A percentile compares a stretch with the other conserved stretches of the same genome.
phyloP scores from a whole-genome alignment of 2,329 filamentous ascomycete species.

The Monosporascus sp. region DNA sequence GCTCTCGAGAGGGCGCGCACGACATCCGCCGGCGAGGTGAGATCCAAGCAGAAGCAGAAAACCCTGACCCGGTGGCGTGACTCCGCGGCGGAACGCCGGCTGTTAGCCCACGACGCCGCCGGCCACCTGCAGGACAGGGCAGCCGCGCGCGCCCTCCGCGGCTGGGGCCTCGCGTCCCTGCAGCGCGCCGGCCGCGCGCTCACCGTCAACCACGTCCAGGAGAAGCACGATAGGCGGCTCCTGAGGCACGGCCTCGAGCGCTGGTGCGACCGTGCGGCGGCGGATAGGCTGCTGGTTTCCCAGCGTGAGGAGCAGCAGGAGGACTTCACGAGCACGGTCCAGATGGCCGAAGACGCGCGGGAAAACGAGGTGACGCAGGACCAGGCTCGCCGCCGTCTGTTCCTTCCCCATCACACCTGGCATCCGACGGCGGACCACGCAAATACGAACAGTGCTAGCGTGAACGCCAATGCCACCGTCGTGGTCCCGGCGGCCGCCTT shows the following conservation, averaged over 20 bases:
- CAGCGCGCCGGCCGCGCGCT: constrained; percentile 23
- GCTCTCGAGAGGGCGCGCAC: constrained; percentile 17
- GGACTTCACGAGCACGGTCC: constrained; percentile 9
- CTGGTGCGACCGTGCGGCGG: constrained; percentile 21
- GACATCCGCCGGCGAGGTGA: constrained; percentile 10
- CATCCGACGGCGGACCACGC: constrained; percentile 12
- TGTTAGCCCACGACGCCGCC: constrained; percentile 14
- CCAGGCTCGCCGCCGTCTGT: constrained; percentile 12
- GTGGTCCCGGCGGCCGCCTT: background rate
- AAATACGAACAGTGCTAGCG: background rate
- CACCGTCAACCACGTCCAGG: constrained; percentile 22
- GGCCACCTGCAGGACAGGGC: constrained; percentile 19
- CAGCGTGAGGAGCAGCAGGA: too few species aligned
- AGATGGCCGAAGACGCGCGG: constrained; percentile 18
- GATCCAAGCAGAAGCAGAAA: constrained; percentile 15
- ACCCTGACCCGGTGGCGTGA: constrained; percentile 20
- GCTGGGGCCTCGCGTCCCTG: constrained; percentile 24
- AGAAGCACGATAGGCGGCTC: constrained; percentile 23
- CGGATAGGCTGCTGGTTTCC: constrained; percentile 20
- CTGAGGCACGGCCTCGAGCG: constrained; percentile 22
- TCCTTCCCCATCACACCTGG: constrained; percentile 13
- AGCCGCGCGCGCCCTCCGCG: constrained; percentile 18
- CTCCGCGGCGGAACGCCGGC: constrained; percentile 9
- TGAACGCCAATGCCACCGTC: too few species aligned
- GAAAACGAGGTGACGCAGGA: constrained; percentile 11